A percentile compares a stretch with the other conserved stretches of the same genome.
Evolutionary conservation across 192 early-diverging fungal species (phyloP).

Genomic region (Oehlia diaphana): DNA sequence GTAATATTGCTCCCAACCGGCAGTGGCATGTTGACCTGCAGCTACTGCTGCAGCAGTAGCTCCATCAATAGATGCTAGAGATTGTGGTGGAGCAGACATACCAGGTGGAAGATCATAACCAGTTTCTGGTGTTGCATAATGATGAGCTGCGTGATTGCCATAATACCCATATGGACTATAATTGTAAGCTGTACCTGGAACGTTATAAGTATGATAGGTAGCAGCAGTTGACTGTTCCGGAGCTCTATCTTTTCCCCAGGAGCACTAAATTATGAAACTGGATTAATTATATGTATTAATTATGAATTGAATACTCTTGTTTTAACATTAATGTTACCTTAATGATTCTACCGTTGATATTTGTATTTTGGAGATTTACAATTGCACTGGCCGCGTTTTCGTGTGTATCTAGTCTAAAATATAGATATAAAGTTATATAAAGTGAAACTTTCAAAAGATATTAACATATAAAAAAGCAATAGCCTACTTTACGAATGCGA

Average conservation of each 20-base stretch:
- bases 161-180: slow-evolving; percentile 27
- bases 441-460: neutral
- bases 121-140: slow-evolving; percentile 28
- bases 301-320: neutral
- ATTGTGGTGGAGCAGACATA: slow-evolving; percentile 29
- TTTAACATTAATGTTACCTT: slow-evolving; percentile 51
- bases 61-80: slow-evolving; percentile 24
- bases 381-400: slow-evolving; percentile 90
- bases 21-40: slow-evolving; percentile 6
- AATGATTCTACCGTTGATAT: slow-evolving; percentile 71
- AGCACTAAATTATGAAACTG: slow-evolving; percentile 49
- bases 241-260: slow-evolving; percentile 86
- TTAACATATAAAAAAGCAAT: neutral
- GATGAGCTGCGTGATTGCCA: slow-evolving; percentile 18
- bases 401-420: slow-evolving; percentile 75
- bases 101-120: slow-evolving; percentile 31
- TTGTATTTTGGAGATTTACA: slow-evolving; percentile 71
- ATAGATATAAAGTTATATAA: neutral
- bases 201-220: slow-evolving; percentile 15
- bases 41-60: slow-evolving; percentile 24
- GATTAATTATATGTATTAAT: neutral
- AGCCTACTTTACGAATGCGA: slow-evolving; percentile 82
- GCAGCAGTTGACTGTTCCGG: slow-evolving; percentile 42
- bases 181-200: slow-evolving; percentile 13
- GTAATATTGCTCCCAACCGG: slow-evolving; percentile 22